Base-by-base conservation (phyloP, 1,284 basidiomycete genomes). In the Porphyrellus sp. region DNA sequence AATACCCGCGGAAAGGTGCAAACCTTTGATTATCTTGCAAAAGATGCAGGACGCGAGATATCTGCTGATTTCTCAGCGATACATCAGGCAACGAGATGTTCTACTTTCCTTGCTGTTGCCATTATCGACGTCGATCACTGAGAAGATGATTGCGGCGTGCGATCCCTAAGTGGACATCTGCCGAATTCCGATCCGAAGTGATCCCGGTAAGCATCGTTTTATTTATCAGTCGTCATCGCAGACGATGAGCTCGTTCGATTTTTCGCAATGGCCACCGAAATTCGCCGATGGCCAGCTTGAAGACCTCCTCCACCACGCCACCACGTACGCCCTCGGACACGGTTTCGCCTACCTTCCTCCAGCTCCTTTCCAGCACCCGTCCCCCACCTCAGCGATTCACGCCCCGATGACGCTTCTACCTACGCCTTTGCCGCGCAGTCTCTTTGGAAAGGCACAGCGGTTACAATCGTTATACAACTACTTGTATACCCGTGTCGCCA, bases 21-120 rank as follows among this genome's bases (percentile, higher is more conserved):
- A 54, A 83, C 92, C 89, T 75, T 91, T 90, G 74, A 93, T 80
- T 68, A 95, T 94, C 74, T 86, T 94, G 79, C 92, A 95, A 76
- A 95, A 95, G 63, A 94, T 73, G 70, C 92, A 94, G 30, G 70
- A 71, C 4, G 80, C 76, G 53, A 83, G 72, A 41, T 73, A 73
- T 62, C 81, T 83, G 45, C 8, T 13, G 2, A 1, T 2, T 21
- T 15, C n/a, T 58, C 15, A 55, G 42, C n/a, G 5, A 38, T 13
- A 18, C 15, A 0, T 0, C 16, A 13, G 2, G n/a, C 11, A 2
- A 1, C 27, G 2, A 15, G 20, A 23, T 12, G 6, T 6, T 16
- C 11, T 37, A 0, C 64, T 56, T 48, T 49, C 64, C 64, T 69
- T 62, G 64, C 52, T 42, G 54, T 39, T 33, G 62, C 39, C 63